Evolutionary conservation across 1,139 yeast genomes (phyloP).

Genomic region (Nadsonia commutata): DNA sequence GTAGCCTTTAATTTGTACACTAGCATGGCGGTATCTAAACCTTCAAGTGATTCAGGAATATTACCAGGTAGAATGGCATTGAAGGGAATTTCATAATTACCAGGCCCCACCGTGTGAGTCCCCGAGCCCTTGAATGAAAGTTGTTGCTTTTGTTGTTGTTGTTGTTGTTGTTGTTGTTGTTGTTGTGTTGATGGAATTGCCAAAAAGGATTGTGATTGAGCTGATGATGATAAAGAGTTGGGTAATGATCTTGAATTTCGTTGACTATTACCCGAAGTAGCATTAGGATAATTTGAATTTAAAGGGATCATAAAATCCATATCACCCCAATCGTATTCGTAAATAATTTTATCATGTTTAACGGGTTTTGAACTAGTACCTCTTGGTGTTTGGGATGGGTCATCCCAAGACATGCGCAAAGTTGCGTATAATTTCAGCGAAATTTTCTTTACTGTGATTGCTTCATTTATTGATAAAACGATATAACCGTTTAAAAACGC

Average conservation of each 20-base stretch:
- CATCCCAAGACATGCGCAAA: constrained; percentile 34
- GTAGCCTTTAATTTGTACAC: constrained; percentile 65
- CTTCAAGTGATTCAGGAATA: constrained; percentile 80
- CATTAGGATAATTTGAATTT: neutral
- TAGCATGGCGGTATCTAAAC: constrained; percentile 73
- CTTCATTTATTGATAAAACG: constrained; percentile 63
- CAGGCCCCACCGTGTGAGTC: constrained; percentile 32
- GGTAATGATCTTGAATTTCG: too few relatives aligned
- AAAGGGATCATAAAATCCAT: neutral
- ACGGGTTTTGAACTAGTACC: neutral
- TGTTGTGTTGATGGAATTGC: neutral
- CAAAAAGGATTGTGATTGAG: neutral
- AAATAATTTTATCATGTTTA: constrained; percentile 49
- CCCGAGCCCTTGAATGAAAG: neutral
- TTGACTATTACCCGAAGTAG: neutral
- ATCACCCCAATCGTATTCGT: constrained; percentile 64
- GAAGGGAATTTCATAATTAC: constrained; percentile 87
- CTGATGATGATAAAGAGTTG: neutral
- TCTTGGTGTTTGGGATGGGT: constrained; percentile 17
- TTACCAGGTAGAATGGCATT: constrained; percentile 74
- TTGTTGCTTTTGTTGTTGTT: neutral
- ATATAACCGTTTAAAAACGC: constrained; percentile 63
- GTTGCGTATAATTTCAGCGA: constrained; percentile 52
- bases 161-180: neutral
- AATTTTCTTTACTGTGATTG: constrained; percentile 51